Conservation (phyloP, 1,284 basidiomycete genomes). For the Fistulina hepatica region DNA sequence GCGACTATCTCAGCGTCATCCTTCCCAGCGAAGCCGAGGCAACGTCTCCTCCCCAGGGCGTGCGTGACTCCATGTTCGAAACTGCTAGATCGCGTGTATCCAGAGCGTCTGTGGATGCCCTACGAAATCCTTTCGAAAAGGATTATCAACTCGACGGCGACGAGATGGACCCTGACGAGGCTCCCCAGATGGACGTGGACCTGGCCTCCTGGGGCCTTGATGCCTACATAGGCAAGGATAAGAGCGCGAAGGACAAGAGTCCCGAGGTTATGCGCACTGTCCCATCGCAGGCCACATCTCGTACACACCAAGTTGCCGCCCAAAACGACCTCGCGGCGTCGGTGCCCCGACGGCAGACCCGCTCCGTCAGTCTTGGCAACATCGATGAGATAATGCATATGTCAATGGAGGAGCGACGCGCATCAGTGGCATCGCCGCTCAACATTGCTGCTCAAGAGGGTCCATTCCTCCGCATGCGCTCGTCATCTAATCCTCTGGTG, state of each 20-base stretch:
- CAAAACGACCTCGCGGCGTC: conserved; percentile 24
- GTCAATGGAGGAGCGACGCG: conserved; percentile 32
- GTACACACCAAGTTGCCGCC: conserved; percentile 25
- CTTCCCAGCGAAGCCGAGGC: conserved; percentile 49
- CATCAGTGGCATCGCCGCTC: conserved; percentile 46
- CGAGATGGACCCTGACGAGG: conserved; percentile 35
- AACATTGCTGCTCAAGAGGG: conserved; percentile 37
- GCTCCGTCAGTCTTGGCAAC: conserved; percentile 56
- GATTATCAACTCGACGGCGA: conserved; percentile 48
- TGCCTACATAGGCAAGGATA: conserved; percentile 59
- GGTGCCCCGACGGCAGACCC: conserved; percentile 30
- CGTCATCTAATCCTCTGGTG: conserved; percentile 20
- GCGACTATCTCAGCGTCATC: conserved; percentile 58
- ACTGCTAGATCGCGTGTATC: conserved; percentile 24
- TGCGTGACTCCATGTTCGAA: not conserved
- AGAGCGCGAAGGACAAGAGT: conserved; percentile 34
- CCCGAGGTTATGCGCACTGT: conserved; percentile 40
- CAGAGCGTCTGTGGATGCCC: conserved; percentile 44
- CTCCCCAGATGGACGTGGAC: conserved; percentile 59
- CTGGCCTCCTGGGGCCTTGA: conserved; percentile 76
- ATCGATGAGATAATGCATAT: conserved; percentile 36
- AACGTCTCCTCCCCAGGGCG: conserved; percentile 12
- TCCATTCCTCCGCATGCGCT: conserved; percentile 25
- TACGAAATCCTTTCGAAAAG: conserved; percentile 62
- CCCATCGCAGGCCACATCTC: conserved; percentile 37